Evolutionary conservation across 1,139 yeast genomes (phyloP).

Genomic region (Waltiozyma sp.): DNA sequence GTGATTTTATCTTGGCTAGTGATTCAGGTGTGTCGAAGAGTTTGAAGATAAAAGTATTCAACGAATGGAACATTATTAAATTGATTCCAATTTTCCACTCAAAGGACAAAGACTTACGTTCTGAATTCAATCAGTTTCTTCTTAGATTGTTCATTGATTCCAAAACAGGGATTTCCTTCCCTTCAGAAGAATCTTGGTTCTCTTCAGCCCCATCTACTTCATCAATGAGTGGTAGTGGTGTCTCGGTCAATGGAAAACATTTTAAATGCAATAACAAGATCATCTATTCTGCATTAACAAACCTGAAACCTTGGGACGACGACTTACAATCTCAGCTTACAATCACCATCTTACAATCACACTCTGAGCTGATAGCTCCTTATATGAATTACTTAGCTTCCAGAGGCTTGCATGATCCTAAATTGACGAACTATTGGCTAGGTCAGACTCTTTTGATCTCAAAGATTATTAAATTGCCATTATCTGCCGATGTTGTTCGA

Average conservation of each 20-base stretch:
- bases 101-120: constrained; percentile 24
- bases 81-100: constrained; percentile 42
- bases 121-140: constrained; percentile 38
- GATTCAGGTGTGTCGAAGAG: constrained; percentile 44
- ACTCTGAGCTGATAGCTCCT: constrained; percentile 68
- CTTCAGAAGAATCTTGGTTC: constrained; percentile 49
- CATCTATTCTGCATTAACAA: constrained; percentile 48
- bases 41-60: constrained; percentile 65
- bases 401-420: constrained; percentile 59
- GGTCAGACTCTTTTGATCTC: constrained; percentile 57
- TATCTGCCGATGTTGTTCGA: constrained; percentile 31
- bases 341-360: constrained; percentile 35
- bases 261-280: constrained; percentile 59
- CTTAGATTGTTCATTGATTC: constrained; percentile 38
- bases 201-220: constrained; percentile 12
- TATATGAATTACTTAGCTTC: constrained; percentile 49
- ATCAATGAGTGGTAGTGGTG: constrained; percentile 13
- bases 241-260: constrained; percentile 31
- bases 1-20: constrained; percentile 45
- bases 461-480: constrained; percentile 42
- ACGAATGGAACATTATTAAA: constrained; percentile 62
- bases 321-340: constrained; percentile 47
- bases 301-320: constrained; percentile 77
- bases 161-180: constrained; percentile 51
- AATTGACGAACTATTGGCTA: constrained; percentile 71